Base-by-base conservation (phyloP, 345 rosid genomes). In the Gynandropsis gynandra region DNA sequence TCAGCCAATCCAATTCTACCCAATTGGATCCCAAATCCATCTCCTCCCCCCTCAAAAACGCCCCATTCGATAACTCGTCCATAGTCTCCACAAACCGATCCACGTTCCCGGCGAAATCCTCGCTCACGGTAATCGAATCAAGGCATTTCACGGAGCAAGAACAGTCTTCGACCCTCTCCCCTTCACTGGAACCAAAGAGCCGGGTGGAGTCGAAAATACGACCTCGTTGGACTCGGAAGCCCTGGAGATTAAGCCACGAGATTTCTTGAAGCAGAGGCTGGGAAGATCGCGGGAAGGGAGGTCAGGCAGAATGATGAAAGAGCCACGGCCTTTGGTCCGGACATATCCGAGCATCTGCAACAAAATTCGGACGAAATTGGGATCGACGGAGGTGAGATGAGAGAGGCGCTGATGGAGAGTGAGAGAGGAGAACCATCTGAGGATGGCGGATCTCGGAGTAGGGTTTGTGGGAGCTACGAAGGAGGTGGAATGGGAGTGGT, bases 1-100 rank as follows among this genome's bases (percentile, higher is more conserved):
- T 90, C 45, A 90, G 71, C 98, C 98, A 90, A 15, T 73, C 76
- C 34, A 83, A 65, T 71, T 90, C 98, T 48, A 80, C 79, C 96
- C 98, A 90, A 59, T 83, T 76, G 6, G 74, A 69, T 19, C 82
- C 89, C 72, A 90, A 48, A 15, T 80, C 85, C 40, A 71, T 66
- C 52, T 74, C 89, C 40, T 82, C 96, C 4, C 96, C 89, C 58
- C 87, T 81, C 74, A 90, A 45, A 55, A 90, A 90, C 42, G 56
- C 79, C 3, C 89, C 89, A 47, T 61, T 62, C 1, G 98, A 81
- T 2, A 90, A 67, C 27, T 42, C 53, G 58, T 90, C 95, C 96
- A 90, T 81, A 16, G 60, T 40, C 32, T 62, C 80, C 21, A 83
- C 80, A 62, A 90, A 90, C 52, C 66, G 66, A 40, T 83, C 89